Percentiles rank a stretch among this genome's conserved stretches.
phyloP scores from a whole-genome alignment of 768 basidiomycete genomes.

The Fomitopsis pulvina region DNA sequence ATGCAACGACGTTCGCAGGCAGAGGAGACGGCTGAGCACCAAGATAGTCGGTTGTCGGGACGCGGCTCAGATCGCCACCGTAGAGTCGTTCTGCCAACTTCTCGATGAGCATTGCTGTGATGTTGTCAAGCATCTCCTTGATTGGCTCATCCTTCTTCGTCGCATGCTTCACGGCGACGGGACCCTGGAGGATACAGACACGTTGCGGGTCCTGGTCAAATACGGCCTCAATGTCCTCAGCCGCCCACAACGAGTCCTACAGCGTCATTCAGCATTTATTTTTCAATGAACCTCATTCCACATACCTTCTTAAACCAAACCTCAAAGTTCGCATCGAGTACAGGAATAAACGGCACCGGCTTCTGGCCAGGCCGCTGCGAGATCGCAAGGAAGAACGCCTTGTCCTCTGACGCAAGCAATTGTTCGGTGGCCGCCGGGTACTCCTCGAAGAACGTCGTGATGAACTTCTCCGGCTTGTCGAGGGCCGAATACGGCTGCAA shows the following conservation, averaged over 20 bases:
- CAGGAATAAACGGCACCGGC: conserved; percentile 96
- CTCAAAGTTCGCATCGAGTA: conserved; percentile 88
- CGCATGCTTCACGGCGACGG: conserved; percentile 87
- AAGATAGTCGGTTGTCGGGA: conserved; percentile 86
- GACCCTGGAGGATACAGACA: conserved; percentile 96
- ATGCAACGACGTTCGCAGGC: conserved; percentile 29
- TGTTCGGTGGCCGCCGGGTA: conserved; percentile 82
- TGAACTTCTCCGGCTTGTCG: conserved; percentile 73
- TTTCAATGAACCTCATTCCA: background rate
- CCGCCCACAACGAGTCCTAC: conserved; percentile 95
- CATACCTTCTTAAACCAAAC: conserved; percentile 99
- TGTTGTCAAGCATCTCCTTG: conserved; percentile 84
- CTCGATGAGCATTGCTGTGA: conserved; percentile 69
- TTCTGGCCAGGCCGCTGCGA: conserved; percentile 96
- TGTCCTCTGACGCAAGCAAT: conserved; percentile 88
- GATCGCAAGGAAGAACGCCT: conserved; percentile 93
- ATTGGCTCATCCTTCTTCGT: conserved; percentile 90
- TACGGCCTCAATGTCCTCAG: conserved; percentile 97
- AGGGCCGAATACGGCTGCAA: conserved; percentile 79
- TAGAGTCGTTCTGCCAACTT: conserved; percentile 79
- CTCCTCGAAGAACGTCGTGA: conserved; percentile 75
- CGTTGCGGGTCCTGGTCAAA: conserved; percentile 99
- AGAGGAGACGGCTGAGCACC: conserved; percentile 38
- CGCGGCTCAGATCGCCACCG: conserved; percentile 59
- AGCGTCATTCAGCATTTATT: conserved; percentile 8